phyloP scores from a whole-genome alignment of 139 green algal genomes.

The Dunaliella sp. region DNA sequence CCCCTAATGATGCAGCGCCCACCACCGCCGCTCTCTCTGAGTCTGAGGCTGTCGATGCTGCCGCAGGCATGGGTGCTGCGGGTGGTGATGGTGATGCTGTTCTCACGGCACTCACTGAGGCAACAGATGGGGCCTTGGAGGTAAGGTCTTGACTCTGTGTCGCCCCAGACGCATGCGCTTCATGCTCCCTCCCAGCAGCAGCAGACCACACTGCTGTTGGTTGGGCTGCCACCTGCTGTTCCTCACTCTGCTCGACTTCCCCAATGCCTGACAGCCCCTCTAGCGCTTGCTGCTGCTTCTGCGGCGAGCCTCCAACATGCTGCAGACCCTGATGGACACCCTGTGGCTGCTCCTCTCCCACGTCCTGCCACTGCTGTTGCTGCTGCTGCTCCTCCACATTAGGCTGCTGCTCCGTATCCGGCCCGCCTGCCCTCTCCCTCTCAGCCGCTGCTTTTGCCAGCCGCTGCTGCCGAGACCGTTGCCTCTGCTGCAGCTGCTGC shows the following conservation, averaged over 20 bases:
- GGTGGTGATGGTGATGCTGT: no score
- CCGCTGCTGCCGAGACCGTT: conserved; percentile 6
- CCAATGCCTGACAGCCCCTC: neutral
- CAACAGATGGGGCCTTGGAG: no score
- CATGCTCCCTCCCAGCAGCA: neutral
- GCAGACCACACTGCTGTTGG: neutral
- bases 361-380: neutral
- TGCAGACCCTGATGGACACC: neutral
- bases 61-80: no score
- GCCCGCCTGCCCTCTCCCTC: neutral
- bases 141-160: no score
- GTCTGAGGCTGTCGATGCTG: no score
- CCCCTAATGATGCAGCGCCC: no score
- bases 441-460: neutral
- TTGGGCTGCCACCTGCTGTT: neutral
- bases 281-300: neutral
- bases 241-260: neutral
- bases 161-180: no score
- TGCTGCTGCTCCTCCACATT: no score
- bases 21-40: no score
- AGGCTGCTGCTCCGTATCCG: no score
- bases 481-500: neutral
- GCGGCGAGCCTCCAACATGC: neutral
- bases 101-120: no score
- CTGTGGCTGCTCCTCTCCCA: neutral